Percentiles rank a stretch among this genome's conserved stretches.
Evolutionary conservation across 495 filamentous ascomycete genomes (phyloP).

Genomic region (Penicillium bovifimosum): DNA sequence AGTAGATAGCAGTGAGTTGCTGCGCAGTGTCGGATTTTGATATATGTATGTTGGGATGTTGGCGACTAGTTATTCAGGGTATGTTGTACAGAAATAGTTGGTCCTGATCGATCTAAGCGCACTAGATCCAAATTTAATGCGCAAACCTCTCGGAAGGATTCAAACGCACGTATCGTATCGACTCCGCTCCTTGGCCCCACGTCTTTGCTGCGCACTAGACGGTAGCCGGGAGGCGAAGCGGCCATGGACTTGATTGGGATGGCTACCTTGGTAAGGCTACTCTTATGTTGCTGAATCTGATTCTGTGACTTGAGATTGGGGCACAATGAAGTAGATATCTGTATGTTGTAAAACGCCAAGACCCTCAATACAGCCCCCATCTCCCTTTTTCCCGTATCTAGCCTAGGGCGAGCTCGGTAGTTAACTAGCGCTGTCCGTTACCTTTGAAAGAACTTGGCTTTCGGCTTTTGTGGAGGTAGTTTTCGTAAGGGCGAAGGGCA

Average conservation of each 20-base stretch:
- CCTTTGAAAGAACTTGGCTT: slow-evolving; percentile 3
- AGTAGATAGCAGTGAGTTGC: neutral
- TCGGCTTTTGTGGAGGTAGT: neutral
- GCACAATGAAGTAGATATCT: too few species aligned
- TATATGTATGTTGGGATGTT: neutral
- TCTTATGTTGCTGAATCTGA: too few species aligned
- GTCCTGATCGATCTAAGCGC: neutral
- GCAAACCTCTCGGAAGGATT: neutral
- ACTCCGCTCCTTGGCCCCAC: slow-evolving; percentile 11
- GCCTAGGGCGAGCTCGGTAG: neutral
- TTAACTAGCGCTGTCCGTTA: neutral
- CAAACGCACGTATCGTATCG: neutral
- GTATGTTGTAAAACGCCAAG: too few species aligned
- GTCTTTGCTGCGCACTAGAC: neutral
- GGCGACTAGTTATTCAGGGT: too few species aligned
- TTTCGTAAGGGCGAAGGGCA: too few species aligned
- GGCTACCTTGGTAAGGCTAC: too few species aligned
- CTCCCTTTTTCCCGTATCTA: neutral
- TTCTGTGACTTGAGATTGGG: too few species aligned
- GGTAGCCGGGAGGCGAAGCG: neutral
- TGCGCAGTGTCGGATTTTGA: neutral
- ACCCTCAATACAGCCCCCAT: neutral
- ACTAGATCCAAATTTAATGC: neutral
- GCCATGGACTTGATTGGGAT: neutral
- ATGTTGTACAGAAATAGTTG: too few species aligned